These are phyloP conservation scores for Perkinsus marinus DNA, from an alignment of 169 alveolate genomes.

Conservation along the genomic window DNA sequence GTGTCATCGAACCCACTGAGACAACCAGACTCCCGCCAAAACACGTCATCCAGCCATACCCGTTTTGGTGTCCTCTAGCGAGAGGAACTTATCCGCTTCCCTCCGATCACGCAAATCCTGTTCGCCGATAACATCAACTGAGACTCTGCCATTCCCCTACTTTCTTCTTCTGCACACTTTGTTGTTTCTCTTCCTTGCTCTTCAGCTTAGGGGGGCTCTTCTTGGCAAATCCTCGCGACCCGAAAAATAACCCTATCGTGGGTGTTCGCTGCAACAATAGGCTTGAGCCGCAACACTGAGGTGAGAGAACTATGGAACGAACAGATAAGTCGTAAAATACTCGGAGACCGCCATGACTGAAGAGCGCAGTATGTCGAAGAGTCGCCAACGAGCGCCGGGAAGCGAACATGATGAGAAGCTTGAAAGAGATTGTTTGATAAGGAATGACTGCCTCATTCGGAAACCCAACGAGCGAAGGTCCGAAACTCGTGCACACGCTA, in stretches of 20 bases:
- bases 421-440: too few species aligned
- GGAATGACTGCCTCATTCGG: too few species aligned
- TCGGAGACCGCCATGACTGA: too few species aligned
- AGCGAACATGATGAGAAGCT: too few species aligned
- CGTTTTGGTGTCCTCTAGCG: neutral
- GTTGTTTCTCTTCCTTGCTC: neutral
- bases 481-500: too few species aligned
- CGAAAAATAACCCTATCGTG: neutral
- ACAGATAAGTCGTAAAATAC: too few species aligned
- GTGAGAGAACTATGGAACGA: too few species aligned
- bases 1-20: neutral
- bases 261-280: neutral
- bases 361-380: too few species aligned
- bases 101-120: neutral
- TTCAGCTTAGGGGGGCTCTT: neutral
- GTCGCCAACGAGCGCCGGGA: too few species aligned
- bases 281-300: too few species aligned
- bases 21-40: neutral
- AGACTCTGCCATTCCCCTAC: neutral
- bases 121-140: neutral
- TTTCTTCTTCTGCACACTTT: neutral
- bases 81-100: neutral
- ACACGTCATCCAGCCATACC: neutral
- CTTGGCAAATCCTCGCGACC: neutral
- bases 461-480: too few species aligned